Percentiles rank a stretch among this genome's conserved stretches.
Conservation (phyloP, 192 early-diverging fungal species). For the Lunasporangiospora selenospora region DNA sequence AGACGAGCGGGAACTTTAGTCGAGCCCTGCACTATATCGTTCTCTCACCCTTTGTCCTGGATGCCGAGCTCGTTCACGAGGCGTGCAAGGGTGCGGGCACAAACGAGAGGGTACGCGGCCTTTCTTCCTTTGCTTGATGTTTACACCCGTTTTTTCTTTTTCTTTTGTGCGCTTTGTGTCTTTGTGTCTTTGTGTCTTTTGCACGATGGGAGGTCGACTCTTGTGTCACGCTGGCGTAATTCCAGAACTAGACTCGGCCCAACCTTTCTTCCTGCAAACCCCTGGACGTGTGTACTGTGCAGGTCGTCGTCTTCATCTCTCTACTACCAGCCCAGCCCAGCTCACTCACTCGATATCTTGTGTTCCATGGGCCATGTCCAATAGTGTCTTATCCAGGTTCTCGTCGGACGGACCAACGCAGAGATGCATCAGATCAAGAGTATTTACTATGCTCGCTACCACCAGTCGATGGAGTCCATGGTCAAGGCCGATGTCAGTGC, state of each 20-base stretch:
- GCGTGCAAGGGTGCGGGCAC: constrained; percentile 35
- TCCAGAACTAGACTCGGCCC: too few relatives aligned
- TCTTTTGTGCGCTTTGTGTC: background rate
- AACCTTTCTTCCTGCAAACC: background rate
- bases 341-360: too few relatives aligned
- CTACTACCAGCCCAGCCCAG: too few relatives aligned
- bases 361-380: too few relatives aligned
- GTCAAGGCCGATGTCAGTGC: constrained; percentile 38
- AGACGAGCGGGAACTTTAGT: constrained; percentile 37
- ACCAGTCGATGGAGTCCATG: constrained; percentile 18
- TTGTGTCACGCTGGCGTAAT: too few relatives aligned
- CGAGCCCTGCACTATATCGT: constrained; percentile 35
- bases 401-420: constrained; percentile 33
- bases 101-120: constrained; percentile 29
- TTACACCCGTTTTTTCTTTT: background rate
- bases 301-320: too few relatives aligned
- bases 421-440: constrained; percentile 43
- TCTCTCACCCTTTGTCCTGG: constrained; percentile 24
- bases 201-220: too few relatives aligned
- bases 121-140: background rate
- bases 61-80: constrained; percentile 34
- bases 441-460: constrained; percentile 30
- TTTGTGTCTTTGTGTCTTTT: constrained; percentile 1
- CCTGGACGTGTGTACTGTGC: too few relatives aligned
- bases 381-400: constrained; percentile 40